Evolutionary conservation across 257 asterid species (phyloP).

Genomic region (Gynochthodes officinalis): DNA sequence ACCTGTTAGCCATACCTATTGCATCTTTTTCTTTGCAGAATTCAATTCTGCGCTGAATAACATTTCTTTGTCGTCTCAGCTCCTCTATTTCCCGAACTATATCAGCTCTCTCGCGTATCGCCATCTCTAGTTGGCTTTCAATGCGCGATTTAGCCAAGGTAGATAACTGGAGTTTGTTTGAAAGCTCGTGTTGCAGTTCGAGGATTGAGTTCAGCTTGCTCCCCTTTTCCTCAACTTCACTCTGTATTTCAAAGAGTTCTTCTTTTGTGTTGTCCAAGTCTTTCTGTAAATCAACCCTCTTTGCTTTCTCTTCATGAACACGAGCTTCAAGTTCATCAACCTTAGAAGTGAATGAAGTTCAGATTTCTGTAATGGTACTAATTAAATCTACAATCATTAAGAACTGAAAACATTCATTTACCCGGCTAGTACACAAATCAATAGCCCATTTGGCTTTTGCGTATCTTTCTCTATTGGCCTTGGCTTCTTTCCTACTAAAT

Average conservation of each 20-base stretch:
- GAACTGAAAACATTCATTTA: conserved; percentile 20
- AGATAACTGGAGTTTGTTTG: conserved; percentile 44
- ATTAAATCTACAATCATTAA: not conserved
- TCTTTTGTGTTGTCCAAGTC: conserved; percentile 38
- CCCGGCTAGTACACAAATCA: conserved; percentile 45
- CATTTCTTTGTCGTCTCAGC: conserved; percentile 45
- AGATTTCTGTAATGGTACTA: not conserved
- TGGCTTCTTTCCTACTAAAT: conserved; percentile 34
- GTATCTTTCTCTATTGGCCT: conserved; percentile 32
- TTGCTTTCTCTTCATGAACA: conserved; percentile 30
- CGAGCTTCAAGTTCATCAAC: conserved; percentile 44
- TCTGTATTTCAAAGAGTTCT: conserved; percentile 38
- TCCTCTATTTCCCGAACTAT: conserved; percentile 55
- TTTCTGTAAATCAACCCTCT: conserved; percentile 34
- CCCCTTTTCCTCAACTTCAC: conserved; percentile 46
- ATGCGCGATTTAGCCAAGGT: conserved; percentile 37
- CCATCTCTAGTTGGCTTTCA: conserved; percentile 50
- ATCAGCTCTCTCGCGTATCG: conserved; percentile 36
- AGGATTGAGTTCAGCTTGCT: conserved; percentile 43
- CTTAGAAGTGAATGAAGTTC: conserved; percentile 21
- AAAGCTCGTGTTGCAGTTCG: conserved; percentile 56
- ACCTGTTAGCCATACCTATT: conserved; percentile 32
- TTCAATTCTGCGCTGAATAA: conserved; percentile 54
- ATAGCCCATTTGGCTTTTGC: conserved; percentile 54
- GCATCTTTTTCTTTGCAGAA: conserved; percentile 66